Base-by-base conservation (phyloP, 179 eudicot genomes). In the Carnegiea gigantea region DNA sequence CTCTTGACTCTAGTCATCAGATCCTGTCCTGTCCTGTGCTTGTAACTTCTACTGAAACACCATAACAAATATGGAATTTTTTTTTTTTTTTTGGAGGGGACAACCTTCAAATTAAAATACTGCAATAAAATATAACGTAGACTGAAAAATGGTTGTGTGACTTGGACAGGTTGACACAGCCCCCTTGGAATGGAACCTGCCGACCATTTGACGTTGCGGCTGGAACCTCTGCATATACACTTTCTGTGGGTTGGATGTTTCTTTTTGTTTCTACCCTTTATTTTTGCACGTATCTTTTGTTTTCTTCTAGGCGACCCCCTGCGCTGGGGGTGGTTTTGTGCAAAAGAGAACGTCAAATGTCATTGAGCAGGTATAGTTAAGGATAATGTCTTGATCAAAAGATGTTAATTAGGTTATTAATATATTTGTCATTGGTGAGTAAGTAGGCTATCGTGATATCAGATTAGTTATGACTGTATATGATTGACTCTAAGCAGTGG, bases 81-180 rank as follows among this genome's bases (percentile, higher is more conserved):
- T n/a, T 33, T 33, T 33, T 33, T 33, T 33, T 40, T 65, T 33
- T 51, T 59, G 23, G 26, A 33, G n/a, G 2, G 28, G 62, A 73
- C 28, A 33, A 15, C 36, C 28, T 70, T 15, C 17, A 36, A 70
- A 36, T 18, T 70, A 15, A 70, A 14, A 3, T n/a, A 23, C 28
- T 40, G 2, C 7, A 57, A 23, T 57, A 17, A 73, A 30, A 62
- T 75, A 75, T 46, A 3, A 12, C 5, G 9, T 53, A 74, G 82
- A 79, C 76, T 51, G 38, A 83, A 60, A 62, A 70, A 46, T 24
- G 49, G 26, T 74, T 64, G 20, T 64, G 21, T 79, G 75, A 79
- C 67, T 73, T 78, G 36, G 44, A 76, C 86, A 83, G 86, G 80
- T 75, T 79, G 80, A 80, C 38, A 68, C 82, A 62, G 74, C 73